Base-by-base conservation (phyloP, 1,284 basidiomycete species). In the Austropuccinia psidii region DNA sequence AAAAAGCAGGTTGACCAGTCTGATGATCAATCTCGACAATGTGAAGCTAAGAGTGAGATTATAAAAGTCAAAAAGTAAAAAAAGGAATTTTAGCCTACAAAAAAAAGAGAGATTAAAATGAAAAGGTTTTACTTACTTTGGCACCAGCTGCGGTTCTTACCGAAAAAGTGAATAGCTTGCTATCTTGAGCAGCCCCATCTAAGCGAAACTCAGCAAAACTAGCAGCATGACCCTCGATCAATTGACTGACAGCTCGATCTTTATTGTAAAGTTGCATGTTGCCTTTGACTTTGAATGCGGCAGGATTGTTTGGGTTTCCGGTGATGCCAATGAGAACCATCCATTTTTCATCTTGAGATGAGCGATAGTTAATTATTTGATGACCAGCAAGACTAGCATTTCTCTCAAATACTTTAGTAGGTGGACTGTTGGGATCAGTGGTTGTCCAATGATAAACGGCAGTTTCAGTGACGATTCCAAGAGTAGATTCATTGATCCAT, bases 281-380 rank as follows among this genome's bases (percentile, higher is more conserved):
- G 49, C 94, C 94, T 84, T 97, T 97, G 81, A 97, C 90, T 83
- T 96, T 98, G 89, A 98, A 99, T 7, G 89, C 93, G 73, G 87
- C 90, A 57, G 90, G 93, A 81, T 90, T 94, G 64, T 87, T 89
- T 11, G 91, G 86, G 83, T 98, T 98, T 73, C 92, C 91, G 3
- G 93, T 89, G 79, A 98, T 99, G 73, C 96, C 96, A 76, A 98
- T 86, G 73, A 99, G 86, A 37, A 97, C 93, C 74, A 97, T 86
- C 96, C 96, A 99, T 81, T 98, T 94, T 80, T 93, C 94, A 79
- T 98, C 96, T 19, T 86, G 82, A 9, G 92, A 91, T 50, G 89
- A 85, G 75, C 95, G 90, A 83, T 98, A 98, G 84, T 98, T 98
- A 85, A 98, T 99, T 78, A 99, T 98, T 83, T 98, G 96, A 74